Evolutionary conservation across 139 green algal genomes (phyloP).

Genomic region (Chlorella sp.): DNA sequence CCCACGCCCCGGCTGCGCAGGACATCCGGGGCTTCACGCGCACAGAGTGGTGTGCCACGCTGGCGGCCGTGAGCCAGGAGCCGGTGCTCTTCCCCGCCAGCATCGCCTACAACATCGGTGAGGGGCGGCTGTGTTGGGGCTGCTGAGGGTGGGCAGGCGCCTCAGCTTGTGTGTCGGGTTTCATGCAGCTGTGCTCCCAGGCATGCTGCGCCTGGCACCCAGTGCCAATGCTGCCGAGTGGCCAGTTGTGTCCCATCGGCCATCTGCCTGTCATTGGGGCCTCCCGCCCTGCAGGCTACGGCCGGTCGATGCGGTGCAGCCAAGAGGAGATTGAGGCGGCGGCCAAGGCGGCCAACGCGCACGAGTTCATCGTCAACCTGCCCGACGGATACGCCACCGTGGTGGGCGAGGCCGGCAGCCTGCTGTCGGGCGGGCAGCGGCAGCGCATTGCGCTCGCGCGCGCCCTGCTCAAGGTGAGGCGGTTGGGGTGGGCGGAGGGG

Average conservation of each 20-base stretch:
- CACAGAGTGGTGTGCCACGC: slow-evolving; percentile 69
- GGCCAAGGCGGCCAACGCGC: slow-evolving; percentile 67
- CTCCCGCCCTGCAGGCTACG: slow-evolving; percentile 60
- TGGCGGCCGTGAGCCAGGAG: slow-evolving; percentile 84
- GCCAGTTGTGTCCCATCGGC: too few species aligned
- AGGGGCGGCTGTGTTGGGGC: background rate
- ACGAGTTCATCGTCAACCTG: slow-evolving; percentile 72
- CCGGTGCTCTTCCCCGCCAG: slow-evolving; percentile 85
- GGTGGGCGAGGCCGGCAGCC: slow-evolving; percentile 36
- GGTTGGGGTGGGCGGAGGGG: too few species aligned
- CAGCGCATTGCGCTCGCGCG: slow-evolving; percentile 85
- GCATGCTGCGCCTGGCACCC: too few species aligned
- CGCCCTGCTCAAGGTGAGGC: slow-evolving; percentile 61
- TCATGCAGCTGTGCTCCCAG: too few species aligned
- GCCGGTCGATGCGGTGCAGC: slow-evolving; percentile 37
- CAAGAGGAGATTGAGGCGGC: slow-evolving; percentile 59
- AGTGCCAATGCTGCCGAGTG: too few species aligned
- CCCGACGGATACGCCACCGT: slow-evolving; percentile 50
- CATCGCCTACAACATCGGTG: slow-evolving; percentile 89
- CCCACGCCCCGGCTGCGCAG: too few species aligned
- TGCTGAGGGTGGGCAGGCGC: background rate
- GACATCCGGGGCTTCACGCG: slow-evolving; percentile 55
- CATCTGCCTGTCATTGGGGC: too few species aligned
- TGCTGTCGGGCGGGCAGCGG: slow-evolving; percentile 78
- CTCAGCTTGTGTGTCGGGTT: too few species aligned